Percentiles rank a stretch among this genome's conserved stretches.
These are phyloP conservation scores for Microcos paniculata DNA, from an alignment of 345 rosid genomes.

Conservation along the genomic window DNA sequence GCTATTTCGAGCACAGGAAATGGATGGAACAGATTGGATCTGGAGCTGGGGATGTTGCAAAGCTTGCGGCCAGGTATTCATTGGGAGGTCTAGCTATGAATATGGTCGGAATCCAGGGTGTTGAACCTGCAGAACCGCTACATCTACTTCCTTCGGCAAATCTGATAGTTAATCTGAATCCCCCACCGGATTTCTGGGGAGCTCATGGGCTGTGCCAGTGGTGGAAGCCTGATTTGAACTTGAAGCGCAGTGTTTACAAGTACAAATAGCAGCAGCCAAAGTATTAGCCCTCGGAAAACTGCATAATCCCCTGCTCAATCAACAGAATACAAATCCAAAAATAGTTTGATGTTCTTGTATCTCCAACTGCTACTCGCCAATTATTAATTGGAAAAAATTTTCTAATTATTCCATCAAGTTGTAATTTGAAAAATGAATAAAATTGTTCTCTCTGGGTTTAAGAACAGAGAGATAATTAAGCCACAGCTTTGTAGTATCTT, in stretches of 20 bases:
- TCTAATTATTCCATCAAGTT: too few species aligned
- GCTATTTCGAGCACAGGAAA: slow-evolving; percentile 74
- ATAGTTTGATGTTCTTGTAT: too few species aligned
- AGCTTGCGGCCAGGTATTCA: slow-evolving; percentile 62
- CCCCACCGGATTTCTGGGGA: slow-evolving; percentile 36
- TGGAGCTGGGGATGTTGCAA: slow-evolving; percentile 61
- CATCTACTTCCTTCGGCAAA: slow-evolving; percentile 76
- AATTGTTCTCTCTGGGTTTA: too few species aligned
- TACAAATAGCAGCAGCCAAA: slow-evolving; percentile 30
- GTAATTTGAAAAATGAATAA: too few species aligned
- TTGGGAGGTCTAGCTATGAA: slow-evolving; percentile 53
- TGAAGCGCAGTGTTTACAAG: slow-evolving; percentile 46
- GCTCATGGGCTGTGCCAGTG: slow-evolving; percentile 88
- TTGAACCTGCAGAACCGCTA: slow-evolving; percentile 55
- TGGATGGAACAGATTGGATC: slow-evolving; percentile 78
- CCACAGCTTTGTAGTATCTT: too few species aligned
- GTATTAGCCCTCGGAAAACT: too few species aligned
- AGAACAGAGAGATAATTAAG: too few species aligned
- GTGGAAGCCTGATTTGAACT: slow-evolving; percentile 61
- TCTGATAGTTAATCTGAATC: slow-evolving; percentile 41
- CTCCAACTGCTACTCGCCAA: too few species aligned
- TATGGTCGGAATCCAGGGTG: slow-evolving; percentile 42
- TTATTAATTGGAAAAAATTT: too few species aligned
- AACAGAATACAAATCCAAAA: too few species aligned
- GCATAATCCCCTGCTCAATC: too few species aligned